Percentiles rank a stretch among this genome's conserved stretches.
Evolutionary conservation across 2,329 filamentous ascomycete species (phyloP).

Genomic region (Botrytis elliptica): DNA sequence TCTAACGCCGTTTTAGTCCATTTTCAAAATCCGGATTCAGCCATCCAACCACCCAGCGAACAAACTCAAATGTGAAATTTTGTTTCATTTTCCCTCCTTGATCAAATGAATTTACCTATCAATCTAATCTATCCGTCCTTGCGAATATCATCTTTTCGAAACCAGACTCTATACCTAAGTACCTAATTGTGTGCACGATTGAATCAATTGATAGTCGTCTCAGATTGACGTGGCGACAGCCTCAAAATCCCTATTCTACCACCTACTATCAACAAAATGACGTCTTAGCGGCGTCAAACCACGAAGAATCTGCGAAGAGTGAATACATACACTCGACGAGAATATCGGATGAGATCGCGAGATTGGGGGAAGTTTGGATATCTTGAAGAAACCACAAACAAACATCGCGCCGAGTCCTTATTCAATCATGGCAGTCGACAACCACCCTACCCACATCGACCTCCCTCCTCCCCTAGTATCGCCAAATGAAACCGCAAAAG

Average conservation of each 20-base stretch:
- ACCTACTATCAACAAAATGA: background rate
- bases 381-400: background rate
- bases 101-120: background rate
- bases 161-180: background rate
- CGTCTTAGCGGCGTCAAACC: background rate
- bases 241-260: background rate
- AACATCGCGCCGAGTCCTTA: background rate
- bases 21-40: constrained; percentile 5
- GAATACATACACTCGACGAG: background rate
- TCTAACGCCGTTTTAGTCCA: constrained; percentile 10
- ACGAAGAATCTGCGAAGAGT: background rate
- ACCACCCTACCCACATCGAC: constrained; percentile 18
- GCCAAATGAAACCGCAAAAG: constrained; percentile 11
- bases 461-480: background rate
- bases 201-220: background rate
- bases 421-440: constrained; percentile 1
- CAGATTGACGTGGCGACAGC: constrained; percentile 14
- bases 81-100: background rate
- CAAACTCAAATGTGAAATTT: background rate
- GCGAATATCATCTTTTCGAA: background rate
- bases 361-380: background rate
- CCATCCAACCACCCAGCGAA: constrained; percentile 1
- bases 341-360: background rate
- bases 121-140: background rate
- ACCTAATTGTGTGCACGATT: background rate